Percentiles rank a stretch among this genome's conserved stretches.
Evolutionary conservation across 148 eudicot genomes (phyloP).

Genomic region (Talinum fruticosum): DNA sequence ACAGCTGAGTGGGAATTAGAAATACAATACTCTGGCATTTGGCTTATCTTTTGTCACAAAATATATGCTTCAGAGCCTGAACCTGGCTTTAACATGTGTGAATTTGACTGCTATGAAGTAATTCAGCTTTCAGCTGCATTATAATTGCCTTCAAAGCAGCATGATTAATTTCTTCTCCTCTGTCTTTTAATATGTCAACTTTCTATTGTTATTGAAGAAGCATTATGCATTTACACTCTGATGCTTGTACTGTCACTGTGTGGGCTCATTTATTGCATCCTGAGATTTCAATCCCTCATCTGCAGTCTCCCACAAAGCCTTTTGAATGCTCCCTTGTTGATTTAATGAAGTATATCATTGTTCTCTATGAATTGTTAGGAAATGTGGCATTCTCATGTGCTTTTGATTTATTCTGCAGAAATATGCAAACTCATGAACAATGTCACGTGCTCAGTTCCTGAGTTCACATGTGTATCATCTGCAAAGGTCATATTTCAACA

Average conservation of each 20-base stretch:
- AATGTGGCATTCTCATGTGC: conserved; percentile 15
- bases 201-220: not conserved
- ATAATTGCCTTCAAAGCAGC: not conserved
- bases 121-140: not conserved
- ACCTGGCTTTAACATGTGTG: conserved; percentile 6
- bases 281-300: not conserved
- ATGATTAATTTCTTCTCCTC: not conserved
- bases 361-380: not conserved
- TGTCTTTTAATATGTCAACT: not conserved
- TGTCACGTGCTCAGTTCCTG: conserved; percentile 82
- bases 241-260: not conserved
- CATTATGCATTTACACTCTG: not conserved
- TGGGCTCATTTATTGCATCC: not conserved
- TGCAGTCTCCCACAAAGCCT: not conserved
- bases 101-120: not conserved
- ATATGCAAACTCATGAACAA: conserved; percentile 74
- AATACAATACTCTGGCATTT: not conserved
- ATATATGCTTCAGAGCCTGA: not conserved
- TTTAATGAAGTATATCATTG: conserved; percentile 1
- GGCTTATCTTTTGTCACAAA: not conserved
- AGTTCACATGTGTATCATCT: conserved; percentile 86
- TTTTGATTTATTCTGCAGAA: conserved; percentile 43
- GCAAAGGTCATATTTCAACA: conserved; percentile 62
- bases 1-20: not conserved
- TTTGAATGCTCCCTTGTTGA: not conserved